Base-by-base conservation (phyloP, 2,329 filamentous ascomycete species). In the Monilinia laxa region DNA sequence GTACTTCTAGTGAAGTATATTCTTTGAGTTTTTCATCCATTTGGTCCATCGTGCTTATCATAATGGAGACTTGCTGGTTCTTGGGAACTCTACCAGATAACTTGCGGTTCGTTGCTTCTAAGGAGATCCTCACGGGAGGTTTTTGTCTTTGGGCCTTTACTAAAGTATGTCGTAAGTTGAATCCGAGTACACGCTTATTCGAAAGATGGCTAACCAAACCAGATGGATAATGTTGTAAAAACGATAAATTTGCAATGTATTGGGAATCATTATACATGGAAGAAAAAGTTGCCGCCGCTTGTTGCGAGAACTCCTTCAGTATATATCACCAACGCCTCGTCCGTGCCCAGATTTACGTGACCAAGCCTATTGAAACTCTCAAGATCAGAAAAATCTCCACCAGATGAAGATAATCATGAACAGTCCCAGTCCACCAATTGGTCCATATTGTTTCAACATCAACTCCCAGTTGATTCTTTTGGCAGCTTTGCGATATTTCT, bases 401-500 rank as follows among this genome's bases (percentile, higher is more conserved):
- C 90, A 96, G 69, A 98, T 80, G 79, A 98, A 93, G 70, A 97
- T 78, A 64, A 98, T 77, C 69, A 98, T 88, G 70, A 98, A 87
- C 67, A 97, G 82, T 2, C 85, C 92, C 67, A 98, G 81, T 3
- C 85, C 92, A 38, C 85, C 94, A 79, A 98, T 88, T 3, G 95
- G 95, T 1, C 93, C 95, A 77, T 98, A 99, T 86, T 97, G 94
- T 83, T 97, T 97, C 69, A 98, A 72, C 77, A 99, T 81, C 77
- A 98, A 81, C 79, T 99, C 94, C 96, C 95, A 99, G 79, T 99
- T 99, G 78, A 99, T 99, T 76, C 90, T 86, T 66, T 97, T 93
- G 1, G 95, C 95, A 4, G 95, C 95, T 77, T 90, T 89, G 75
- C 90, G 87, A 80, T 99, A 99, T 81, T 97, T 98, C 79, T 90